Base-by-base conservation (phyloP, 2,329 filamentous ascomycete species). In the Sclerotiophoma versabilis region DNA sequence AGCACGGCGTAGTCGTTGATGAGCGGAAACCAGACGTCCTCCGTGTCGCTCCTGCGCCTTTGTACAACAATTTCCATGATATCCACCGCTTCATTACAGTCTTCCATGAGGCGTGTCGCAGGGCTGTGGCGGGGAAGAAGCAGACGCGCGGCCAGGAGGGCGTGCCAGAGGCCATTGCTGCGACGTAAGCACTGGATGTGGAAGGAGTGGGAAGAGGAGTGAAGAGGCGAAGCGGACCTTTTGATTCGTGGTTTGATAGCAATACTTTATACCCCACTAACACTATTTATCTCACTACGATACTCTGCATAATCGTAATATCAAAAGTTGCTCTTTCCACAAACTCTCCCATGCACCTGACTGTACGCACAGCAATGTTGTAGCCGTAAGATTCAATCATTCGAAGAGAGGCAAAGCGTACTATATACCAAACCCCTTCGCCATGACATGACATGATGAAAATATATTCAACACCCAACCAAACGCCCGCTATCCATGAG, bases 21-120 rank as follows among this genome's bases (percentile, higher is more conserved):
- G 90, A 95, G 81, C 81, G 92, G 54, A 91, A 90, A 73, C 92
- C 93, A 1, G 87, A 93, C 70, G 92, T 96, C 14, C 87, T 96
- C 44, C 81, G 92, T 1, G 86, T 96, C 1, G 91, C 92, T 2
- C 92, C 93, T 1, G 88, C 90, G 34, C 92, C 92, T 8, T 73
- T 96, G 62, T 96, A 96, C 76, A 93, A 93, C 67, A 86, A 84
- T 0, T 96, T 90, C 70, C 80, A 81, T 54, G 92, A 96, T 64
- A 87, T 92, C 6, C 69, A 74, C 54, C 66, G 69, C 43, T 75
- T 75, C 50, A 59, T 74, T 10, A 56, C 75, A 26, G 75, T 84
- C 12, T 86, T 87, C 63, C 67, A 76, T 5, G 66, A 75, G 33
- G 83, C 82, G 3, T 83, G 80, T 41, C 41, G 42, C 12, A 70